Base-by-base conservation (phyloP, 2,329 filamentous ascomycete species). In the Talaromyces sp. region DNA sequence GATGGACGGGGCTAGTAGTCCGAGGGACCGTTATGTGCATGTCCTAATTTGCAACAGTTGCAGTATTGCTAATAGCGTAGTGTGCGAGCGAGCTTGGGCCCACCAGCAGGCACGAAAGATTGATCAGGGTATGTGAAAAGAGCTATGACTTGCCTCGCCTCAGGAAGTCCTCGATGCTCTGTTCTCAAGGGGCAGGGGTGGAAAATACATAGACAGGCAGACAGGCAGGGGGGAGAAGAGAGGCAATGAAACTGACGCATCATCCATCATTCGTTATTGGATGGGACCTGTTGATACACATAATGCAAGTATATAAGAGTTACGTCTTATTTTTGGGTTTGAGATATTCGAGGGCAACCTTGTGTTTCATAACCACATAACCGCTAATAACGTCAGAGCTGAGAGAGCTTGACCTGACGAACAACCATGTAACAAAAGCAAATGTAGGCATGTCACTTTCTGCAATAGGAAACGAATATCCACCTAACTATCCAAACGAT, bases 281-380 rank as follows among this genome's bases (percentile, higher is more conserved):
- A 21, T 8, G 1, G 12, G 23, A 50, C 25, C 46, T 50, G 16
- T 40, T 57, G 35, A 57, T 57, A 37, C 35, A 21, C 21, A 23
- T 57, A 9, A 23, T 57, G 54, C 16, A 42, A 21, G 35, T 57
- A 28, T 14, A 42, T 37, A 42, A 31, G 54, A 39, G 39, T 25
- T 12, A 21, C 18, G 21, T 57, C 37, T 57, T 39, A 16, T 42
- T 57, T 56, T 57, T 57, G 35, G 37, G 54, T 37, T 21, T 57
- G n/a, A n/a, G 18, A 56, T 42, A 57, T 54, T 57, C 54, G 54
- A 57, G 54, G 35, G 25, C 33, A 48, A 50, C 25, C 12, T 57
- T 57, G 54, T 57, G 54, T 57, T 57, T 57, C 54, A 40, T 57
- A 31, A 9, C 46, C 46, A 14, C 54, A 40, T 57, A 31, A 9